phyloP scores from a whole-genome alignment of 257 asterid species.

The Thymus quinquecostatus region DNA sequence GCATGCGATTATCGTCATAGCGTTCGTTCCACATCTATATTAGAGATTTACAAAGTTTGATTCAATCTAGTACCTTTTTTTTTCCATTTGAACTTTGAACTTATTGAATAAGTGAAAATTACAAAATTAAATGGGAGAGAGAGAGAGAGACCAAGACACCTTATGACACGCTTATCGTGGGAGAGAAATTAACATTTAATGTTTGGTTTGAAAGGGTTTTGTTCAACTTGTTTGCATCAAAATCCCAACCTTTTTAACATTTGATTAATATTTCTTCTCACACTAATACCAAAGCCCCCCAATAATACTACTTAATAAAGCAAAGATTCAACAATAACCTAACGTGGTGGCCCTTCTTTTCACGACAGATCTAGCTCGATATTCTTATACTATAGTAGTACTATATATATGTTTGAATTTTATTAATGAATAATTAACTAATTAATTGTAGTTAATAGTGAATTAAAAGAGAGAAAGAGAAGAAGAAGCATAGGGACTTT shows the following conservation, averaged over 20 bases:
- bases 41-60: too few relatives aligned
- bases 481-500: conserved; percentile 39
- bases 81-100: neutral
- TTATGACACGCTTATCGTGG: conserved; percentile 25
- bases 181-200: conserved; percentile 22
- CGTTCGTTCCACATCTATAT: too few relatives aligned
- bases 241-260: conserved; percentile 38
- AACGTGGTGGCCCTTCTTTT: conserved; percentile 50
- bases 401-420: too few relatives aligned
- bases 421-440: neutral
- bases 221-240: conserved; percentile 32
- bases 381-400: neutral
- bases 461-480: neutral
- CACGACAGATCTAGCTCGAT: conserved; percentile 30
- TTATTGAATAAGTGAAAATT: neutral
- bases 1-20: too few relatives aligned
- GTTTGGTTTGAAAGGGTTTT: conserved; percentile 30
- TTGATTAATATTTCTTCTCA: conserved; percentile 26
- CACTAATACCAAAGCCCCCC: conserved; percentile 40
- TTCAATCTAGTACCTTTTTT: neutral
- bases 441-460: conserved; percentile 24
- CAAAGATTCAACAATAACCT: conserved; percentile 19
- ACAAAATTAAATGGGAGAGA: neutral
- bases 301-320: neutral
- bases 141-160: conserved; percentile 54